phyloP scores from a whole-genome alignment of 148 eudicot genomes.

The Rhododendron ovatum region DNA sequence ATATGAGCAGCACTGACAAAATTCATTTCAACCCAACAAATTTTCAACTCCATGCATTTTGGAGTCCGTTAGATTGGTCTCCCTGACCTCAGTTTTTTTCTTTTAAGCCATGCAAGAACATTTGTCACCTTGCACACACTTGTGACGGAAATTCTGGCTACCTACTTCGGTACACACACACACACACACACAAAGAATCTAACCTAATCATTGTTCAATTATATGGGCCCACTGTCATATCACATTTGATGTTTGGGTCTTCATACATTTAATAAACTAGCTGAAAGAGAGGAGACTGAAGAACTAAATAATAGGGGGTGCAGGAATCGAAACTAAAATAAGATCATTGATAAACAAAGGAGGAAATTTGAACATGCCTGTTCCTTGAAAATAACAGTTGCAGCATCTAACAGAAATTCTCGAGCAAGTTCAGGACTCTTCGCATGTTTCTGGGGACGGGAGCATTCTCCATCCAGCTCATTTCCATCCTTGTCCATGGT shows the following conservation, averaged over 20 bases:
- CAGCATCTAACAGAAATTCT: slow-evolving; percentile 95
- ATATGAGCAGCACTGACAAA: background rate
- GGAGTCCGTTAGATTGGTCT: background rate
- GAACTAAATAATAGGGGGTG: background rate
- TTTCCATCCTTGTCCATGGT: slow-evolving; percentile 94
- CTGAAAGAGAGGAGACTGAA: background rate
- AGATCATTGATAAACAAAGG: background rate
- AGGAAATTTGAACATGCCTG: slow-evolving; percentile 56
- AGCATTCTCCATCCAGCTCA: slow-evolving; percentile 92
- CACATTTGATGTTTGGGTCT: background rate
- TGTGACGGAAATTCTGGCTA: background rate
- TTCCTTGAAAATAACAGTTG: slow-evolving; percentile 97
- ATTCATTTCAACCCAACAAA: background rate
- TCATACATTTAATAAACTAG: background rate
- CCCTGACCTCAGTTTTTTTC: background rate
- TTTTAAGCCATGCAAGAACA: background rate
- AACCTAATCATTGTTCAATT: background rate
- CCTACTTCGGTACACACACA: background rate
- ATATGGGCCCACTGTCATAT: background rate
- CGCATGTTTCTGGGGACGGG: slow-evolving; percentile 99
- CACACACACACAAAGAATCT: background rate
- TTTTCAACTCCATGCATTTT: background rate
- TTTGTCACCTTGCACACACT: background rate
- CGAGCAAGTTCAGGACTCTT: slow-evolving; percentile 99
- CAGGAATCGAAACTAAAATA: background rate